Base-by-base conservation (phyloP, 2,329 filamentous ascomycete species). In the Didymella keratinophila region DNA sequence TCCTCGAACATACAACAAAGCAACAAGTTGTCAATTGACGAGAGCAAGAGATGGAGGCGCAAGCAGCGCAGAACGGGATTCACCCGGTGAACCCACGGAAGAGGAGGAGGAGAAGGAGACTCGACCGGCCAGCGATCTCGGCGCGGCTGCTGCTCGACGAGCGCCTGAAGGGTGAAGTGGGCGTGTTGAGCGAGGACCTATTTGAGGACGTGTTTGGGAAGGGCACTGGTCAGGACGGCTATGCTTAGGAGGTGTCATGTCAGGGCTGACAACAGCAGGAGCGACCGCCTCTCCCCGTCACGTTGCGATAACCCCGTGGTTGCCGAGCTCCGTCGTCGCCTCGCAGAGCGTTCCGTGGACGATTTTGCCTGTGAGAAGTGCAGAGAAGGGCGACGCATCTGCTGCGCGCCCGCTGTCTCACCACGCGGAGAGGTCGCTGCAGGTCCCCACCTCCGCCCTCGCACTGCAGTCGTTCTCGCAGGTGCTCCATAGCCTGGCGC, bases 111-210 rank as follows among this genome's bases (percentile, higher is more conserved):
- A 80, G 81, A 71, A 81, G 83, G 64, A 78, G 81, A 55, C 76
- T 80, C 53, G 81, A 95, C 75, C 93, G 91, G 76, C 84, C 90
- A 8, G 85, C 93, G 42, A 83, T 96, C 58, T 85, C 91, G 58
- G 93, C 92, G 56, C 88, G 90, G 57, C 83, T 98, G 49, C 85
- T 96, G 36, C 86, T 97, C 56, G 93, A 97, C 77, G 90, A 93
- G 73, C 89, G 90, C 75, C 83, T 96, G 69, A 91, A 89, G 78
- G 92, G 91, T 52, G 92, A 97, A 73, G 84, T 93, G 61, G 95
- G 93, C 63, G 86, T 95, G 64, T 78, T 98, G 52, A 97, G 94
- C 12, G 89, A 92, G 70, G 92, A 97, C 76, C 83, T 99, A 50
- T 92, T 93, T 70, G 82, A 84, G 45, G 90, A 96, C 72, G 84